Conservation (phyloP, 495 filamentous ascomycete genomes). For the Lasiosphaeria ovina region DNA sequence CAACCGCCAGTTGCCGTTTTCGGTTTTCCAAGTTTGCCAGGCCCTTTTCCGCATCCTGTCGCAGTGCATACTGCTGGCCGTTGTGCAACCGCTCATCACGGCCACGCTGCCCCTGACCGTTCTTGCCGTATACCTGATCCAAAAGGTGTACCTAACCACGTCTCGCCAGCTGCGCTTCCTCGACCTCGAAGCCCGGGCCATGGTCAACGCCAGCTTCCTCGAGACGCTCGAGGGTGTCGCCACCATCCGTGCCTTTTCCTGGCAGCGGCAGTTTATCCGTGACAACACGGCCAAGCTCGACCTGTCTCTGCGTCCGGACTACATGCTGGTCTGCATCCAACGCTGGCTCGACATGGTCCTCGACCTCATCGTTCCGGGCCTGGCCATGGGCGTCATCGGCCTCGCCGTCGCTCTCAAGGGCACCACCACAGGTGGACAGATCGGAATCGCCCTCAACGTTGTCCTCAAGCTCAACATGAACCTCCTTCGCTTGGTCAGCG, state of each 20-base stretch:
- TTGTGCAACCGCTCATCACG: slow-evolving; percentile 22
- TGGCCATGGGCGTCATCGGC: slow-evolving; percentile 39
- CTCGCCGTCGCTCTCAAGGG: slow-evolving; percentile 43
- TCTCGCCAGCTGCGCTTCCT: slow-evolving; percentile 56
- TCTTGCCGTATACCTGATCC: slow-evolving; percentile 40
- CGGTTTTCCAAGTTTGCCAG: not conserved
- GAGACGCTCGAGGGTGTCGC: slow-evolving; percentile 42
- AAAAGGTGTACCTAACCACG: slow-evolving; percentile 53
- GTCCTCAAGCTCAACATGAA: slow-evolving; percentile 16
- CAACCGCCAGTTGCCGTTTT: slow-evolving; percentile 5
- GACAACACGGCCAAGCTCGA: slow-evolving; percentile 48
- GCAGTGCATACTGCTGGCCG: slow-evolving; percentile 28
- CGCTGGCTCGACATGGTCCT: slow-evolving; percentile 48
- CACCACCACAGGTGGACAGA: slow-evolving; percentile 45
- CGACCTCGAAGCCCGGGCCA: slow-evolving; percentile 42
- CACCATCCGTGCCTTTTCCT: slow-evolving; percentile 48
- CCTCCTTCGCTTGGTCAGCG: slow-evolving; percentile 17
- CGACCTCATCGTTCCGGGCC: slow-evolving; percentile 39
- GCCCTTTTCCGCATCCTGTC: slow-evolving; percentile 6
- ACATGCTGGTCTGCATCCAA: slow-evolving; percentile 46
- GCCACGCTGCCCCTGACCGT: slow-evolving; percentile 27
- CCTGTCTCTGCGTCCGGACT: slow-evolving; percentile 43
- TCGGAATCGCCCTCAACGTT: slow-evolving; percentile 48
- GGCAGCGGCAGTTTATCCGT: slow-evolving; percentile 42
- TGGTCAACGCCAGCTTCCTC: slow-evolving; percentile 35